Percentiles rank a stretch among this genome's conserved stretches.
phyloP scores from a whole-genome alignment of 768 basidiomycete species.

The Hygrophoropsis aurantiaca region DNA sequence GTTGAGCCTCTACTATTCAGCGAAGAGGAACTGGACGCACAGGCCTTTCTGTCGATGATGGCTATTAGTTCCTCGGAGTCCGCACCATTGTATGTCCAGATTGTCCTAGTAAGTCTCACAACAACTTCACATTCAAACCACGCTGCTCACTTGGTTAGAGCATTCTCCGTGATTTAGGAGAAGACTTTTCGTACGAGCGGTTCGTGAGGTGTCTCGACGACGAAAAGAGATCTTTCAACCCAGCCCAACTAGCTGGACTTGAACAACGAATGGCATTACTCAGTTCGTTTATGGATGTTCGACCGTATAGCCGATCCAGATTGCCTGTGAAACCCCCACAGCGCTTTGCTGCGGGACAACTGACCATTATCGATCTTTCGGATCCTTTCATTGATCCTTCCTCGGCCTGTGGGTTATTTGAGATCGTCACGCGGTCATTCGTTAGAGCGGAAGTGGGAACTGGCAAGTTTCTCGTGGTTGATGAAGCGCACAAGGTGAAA shows the following conservation, averaged over 20 bases:
- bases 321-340: slow-evolving; percentile 1
- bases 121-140: slow-evolving; percentile 2
- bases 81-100: slow-evolving; percentile 62
- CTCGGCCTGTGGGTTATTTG: slow-evolving; percentile 60
- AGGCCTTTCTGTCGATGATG: slow-evolving; percentile 66
- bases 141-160: slow-evolving; percentile 31
- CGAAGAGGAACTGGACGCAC: slow-evolving; percentile 54
- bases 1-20: slow-evolving; percentile 52
- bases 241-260: slow-evolving; percentile 47
- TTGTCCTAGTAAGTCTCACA: slow-evolving; percentile 45
- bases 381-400: slow-evolving; percentile 63
- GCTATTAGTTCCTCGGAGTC: slow-evolving; percentile 51
- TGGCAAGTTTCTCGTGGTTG: slow-evolving; percentile 61
- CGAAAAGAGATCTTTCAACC: slow-evolving; percentile 47
- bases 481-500: slow-evolving; percentile 73
- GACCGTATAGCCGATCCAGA: neutral
- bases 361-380: slow-evolving; percentile 64
- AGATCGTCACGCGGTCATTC: slow-evolving; percentile 58
- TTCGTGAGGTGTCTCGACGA: slow-evolving; percentile 44
- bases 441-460: slow-evolving; percentile 50
- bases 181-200: slow-evolving; percentile 43
- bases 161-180: slow-evolving; percentile 55
- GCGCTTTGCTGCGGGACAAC: slow-evolving; percentile 45
- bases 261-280: slow-evolving; percentile 57
- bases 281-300: slow-evolving; percentile 44